These are phyloP conservation scores for Solanum sejunctum DNA, from an alignment of 257 asterid genomes.

Conservation along the genomic window DNA sequence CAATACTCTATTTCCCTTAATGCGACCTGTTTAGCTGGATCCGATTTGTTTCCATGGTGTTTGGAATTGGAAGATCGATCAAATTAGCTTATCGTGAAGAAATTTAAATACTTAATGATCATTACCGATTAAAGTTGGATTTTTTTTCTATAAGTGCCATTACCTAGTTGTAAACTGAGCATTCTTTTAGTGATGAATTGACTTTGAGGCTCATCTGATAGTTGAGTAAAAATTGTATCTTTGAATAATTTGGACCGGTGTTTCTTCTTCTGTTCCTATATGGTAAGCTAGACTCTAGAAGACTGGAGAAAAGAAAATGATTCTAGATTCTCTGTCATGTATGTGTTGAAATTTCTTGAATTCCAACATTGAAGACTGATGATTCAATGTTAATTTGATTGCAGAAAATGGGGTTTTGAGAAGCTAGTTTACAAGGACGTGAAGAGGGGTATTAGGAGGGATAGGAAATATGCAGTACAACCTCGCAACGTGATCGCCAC, in stretches of 20 bases:
- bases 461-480: slow-evolving; percentile 67
- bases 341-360: not conserved
- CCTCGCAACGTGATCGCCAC: slow-evolving; percentile 61
- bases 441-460: slow-evolving; percentile 46
- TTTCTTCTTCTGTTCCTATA: not conserved
- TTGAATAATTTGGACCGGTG: not conserved
- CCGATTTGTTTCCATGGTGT: not conserved
- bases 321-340: not conserved
- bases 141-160: not conserved
- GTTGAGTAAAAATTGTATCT: not conserved
- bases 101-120: not conserved
- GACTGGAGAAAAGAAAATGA: not conserved
- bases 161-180: not conserved
- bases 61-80: not conserved
- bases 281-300: not conserved
- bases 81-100: not conserved
- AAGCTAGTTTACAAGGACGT: slow-evolving; percentile 64
- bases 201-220: not conserved
- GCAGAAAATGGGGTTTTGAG: slow-evolving; percentile 88
- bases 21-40: not conserved
- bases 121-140: not conserved
- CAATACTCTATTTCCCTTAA: not conserved
- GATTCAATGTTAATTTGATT: not conserved
- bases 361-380: not conserved
- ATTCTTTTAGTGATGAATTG: not conserved